Base-by-base conservation (phyloP, 495 filamentous ascomycete species). In the Penicillium diatomitis region DNA sequence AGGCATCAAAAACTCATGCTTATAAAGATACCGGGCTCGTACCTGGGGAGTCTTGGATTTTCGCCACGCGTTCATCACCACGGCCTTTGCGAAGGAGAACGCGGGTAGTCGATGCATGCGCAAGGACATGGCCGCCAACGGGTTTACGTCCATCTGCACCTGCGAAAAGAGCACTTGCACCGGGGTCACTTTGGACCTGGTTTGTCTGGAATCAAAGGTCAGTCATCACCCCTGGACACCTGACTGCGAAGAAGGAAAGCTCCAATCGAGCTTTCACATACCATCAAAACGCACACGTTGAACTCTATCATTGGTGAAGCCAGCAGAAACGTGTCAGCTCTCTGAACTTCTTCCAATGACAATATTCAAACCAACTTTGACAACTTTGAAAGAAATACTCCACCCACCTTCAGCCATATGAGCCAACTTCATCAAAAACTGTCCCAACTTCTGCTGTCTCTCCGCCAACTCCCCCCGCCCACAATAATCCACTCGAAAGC, bases 141-240 rank as follows among this genome's bases (percentile, higher is more conserved):
- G 80, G 81, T 53, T 86, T 87, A 10, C 82, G 77, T 46, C 86
- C 86, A 69, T 90, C 86, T 33, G 82, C 86, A 46, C 83, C 81
- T 35, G 85, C 82, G 49, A 90, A 90, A n/a, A 90, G 73, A 33
- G 85, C 82, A 65, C 76, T 86, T 2, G 86, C 86, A 50, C 86
- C 85, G n/a, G 86, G 86, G 52, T 89, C 86, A 44, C 79, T 84
- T 67, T 88, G 84, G 39, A 90, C 86, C 66, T 90, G 86, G 51
- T 89, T 90, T 28, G 86, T 90, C 83, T 85, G 32, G 28, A 46
- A 20, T 27, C 42, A 30, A 34, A 11, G 35, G 36, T 30, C 40
- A 47, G 20, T 20, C 2, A 20, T 20, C 20, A 20, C 20, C 20
- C 20, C 20, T 20, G 20, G 20, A 20, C 20, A 20, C 2, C 20